phyloP scores from a whole-genome alignment of 306 rosid species.

The Trifolium subterraneum region DNA sequence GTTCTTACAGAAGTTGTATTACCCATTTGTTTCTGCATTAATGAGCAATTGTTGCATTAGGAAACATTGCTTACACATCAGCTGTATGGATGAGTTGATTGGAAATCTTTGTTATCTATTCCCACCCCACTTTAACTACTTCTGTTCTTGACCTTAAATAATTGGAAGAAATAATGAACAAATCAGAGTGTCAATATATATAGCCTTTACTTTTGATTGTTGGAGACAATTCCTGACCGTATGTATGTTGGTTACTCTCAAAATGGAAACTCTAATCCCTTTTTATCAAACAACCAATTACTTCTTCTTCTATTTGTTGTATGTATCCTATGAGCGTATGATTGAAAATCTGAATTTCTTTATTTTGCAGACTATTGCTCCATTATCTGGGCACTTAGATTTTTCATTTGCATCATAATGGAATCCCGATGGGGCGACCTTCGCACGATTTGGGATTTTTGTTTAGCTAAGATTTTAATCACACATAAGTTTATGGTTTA shows the following conservation, averaged over 20 bases:
- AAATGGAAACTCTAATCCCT: conserved; percentile 55
- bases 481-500: too few species aligned
- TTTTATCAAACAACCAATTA: too few species aligned
- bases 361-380: conserved; percentile 59
- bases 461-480: too few species aligned
- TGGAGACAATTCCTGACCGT: conserved; percentile 83
- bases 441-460: too few species aligned
- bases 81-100: conserved; percentile 8
- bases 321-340: conserved; percentile 24
- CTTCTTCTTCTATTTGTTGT: background rate
- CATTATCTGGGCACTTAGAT: conserved; percentile 74
- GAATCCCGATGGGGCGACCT: conserved; percentile 75
- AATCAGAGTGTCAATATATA: background rate
- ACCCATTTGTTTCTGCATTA: too few species aligned
- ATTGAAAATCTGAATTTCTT: conserved; percentile 27
- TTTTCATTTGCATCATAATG: conserved; percentile 86
- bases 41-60: conserved; percentile 2
- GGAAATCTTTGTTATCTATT: conserved; percentile 15
- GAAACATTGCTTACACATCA: conserved; percentile 19
- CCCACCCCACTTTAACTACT: background rate
- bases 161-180: background rate
- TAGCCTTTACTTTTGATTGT: conserved; percentile 57
- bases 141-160: background rate
- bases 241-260: conserved; percentile 81
- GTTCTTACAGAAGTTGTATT: too few species aligned